Base-by-base conservation (phyloP, 495 filamentous ascomycete species). In the Cercophora samala region DNA sequence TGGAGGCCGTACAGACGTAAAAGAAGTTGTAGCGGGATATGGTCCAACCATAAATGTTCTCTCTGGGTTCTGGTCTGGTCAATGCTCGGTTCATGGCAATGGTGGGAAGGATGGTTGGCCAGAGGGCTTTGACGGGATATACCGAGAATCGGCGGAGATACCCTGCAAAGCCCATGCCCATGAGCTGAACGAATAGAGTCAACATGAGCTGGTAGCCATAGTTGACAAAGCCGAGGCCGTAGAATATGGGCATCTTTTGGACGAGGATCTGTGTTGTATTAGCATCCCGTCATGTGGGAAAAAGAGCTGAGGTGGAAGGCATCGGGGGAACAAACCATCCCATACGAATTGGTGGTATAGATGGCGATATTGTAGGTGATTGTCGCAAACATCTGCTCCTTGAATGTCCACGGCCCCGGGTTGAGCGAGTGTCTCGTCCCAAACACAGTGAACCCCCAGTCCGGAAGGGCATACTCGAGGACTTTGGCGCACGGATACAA, bases 91-190 rank as follows among this genome's bases (percentile, higher is more conserved):
- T 77, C 72, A 77, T 74, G 23, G 72, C 71, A 58, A 77, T 76
- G 37, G 52, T 73, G 2, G 75, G 72, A 5, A 77, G 70, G 6
- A 72, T 64, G 0, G 72, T 75, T 0, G 74, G 74, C 75, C 75
- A 77, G 1, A 76, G 60, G 0, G 72, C 72, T 53, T 74, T 73
- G 63, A 75, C 74, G 0, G 75, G 75, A 32, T 79, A 77, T 17
- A 86, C 84, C 21, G 82, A 78, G 78, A 83, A 86, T 19, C 80
- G 77, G 1, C 81, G 74, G 13, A 80, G 76, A 68, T 84, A 79
- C 0, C 81, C 80, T 1, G 80, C 78, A 25, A 82, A 76, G 23
- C 78, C 77, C 66, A 82, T 81, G 13, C 81, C 81, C 59, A 81
- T 76, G 1, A 83, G 67, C 55, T 81, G 79, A 3, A 79, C 78